Evolutionary conservation across 1,139 yeast species (phyloP), one percentile per base, ranked within the genome.

Genomic region (Candida freyschussii): DNA sequence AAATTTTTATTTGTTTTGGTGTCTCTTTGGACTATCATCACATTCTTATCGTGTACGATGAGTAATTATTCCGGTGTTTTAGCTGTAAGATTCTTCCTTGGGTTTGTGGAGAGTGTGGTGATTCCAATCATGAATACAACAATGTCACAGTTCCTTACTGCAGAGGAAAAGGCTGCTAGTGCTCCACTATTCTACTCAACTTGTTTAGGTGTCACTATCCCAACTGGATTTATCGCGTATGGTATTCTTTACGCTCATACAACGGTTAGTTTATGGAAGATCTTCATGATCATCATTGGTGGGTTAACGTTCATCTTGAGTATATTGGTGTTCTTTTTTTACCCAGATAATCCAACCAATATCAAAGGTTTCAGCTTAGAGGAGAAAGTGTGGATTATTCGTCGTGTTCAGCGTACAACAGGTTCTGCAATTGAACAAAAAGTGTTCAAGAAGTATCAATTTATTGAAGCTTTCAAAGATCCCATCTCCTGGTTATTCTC

Each of bases 401-500:
- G 71, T 40, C 59, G 69, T 37, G 69, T 69, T 7, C 61, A 60
- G 38, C 43, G 50, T n/a, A 50, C 68, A 2, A 59, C 69, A 13
- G 60, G 60, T 37, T 48, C 69, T 5, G 53, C 75, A 4, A 65
- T 69, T 30, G 71, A 66, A 40, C 72, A 67, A 41, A 67, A 63
- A 31, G 42, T 42, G 11, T 65, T 69, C 47, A 70, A 69, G 45
- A 62, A 52, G 39, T 41, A 57, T 22, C 76, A 71, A 43, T 55
- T 64, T 13, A 39, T 55, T 15, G 76, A 71, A 48, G 63, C 70
- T 2, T 32, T 70, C 6, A 65, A 49, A 33, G 77, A 71, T 44
- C 69, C 69, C 12, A 55, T 69, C 23, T 56, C 75, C 5, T 71
- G 73, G 71, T 48, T 66, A 11, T 63, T 69, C 45, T 57, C 55